These are phyloP conservation scores for Boeremia exigua DNA, from an alignment of 2,329 filamentous ascomycete species.

Conservation along the genomic window DNA sequence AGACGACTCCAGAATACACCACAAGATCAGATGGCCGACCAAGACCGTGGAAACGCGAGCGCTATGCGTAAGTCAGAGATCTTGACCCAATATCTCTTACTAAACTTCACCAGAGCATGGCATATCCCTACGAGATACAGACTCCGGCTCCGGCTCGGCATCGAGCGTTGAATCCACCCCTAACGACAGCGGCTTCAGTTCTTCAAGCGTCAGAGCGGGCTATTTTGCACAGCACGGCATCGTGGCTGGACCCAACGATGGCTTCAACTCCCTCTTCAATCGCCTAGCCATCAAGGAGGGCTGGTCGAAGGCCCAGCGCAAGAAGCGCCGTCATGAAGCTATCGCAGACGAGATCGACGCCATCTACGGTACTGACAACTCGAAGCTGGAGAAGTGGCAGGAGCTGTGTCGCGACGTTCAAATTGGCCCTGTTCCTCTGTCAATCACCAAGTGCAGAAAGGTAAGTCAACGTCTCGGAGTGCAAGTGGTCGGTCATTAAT, in stretches of 20 bases:
- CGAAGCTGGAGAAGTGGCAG: slow-evolving; percentile 29
- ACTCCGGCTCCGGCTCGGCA: not conserved
- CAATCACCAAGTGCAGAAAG: slow-evolving; percentile 35
- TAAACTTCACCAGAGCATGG: not conserved
- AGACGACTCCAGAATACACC: too few relatives aligned
- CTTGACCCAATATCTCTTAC: too few relatives aligned
- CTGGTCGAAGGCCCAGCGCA: slow-evolving; percentile 17
- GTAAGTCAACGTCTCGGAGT: slow-evolving; percentile 7
- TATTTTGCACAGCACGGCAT: slow-evolving; percentile 21
- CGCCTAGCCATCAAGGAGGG: slow-evolving; percentile 21
- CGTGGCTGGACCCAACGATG: slow-evolving; percentile 4
- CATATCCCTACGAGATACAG: not conserved
- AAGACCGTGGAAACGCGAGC: not conserved
- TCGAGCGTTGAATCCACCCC: slow-evolving; percentile 1
- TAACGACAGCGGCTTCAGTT: not conserved
- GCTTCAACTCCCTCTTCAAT: slow-evolving; percentile 20
- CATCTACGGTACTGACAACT: slow-evolving; percentile 16
- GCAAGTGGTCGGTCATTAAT: not conserved
- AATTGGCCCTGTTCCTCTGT: slow-evolving; percentile 17
- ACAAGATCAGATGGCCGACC: not conserved
- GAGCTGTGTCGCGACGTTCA: slow-evolving; percentile 26
- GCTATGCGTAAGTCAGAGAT: not conserved
- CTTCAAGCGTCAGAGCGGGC: not conserved
- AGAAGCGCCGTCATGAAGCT: slow-evolving; percentile 7
- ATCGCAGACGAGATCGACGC: slow-evolving; percentile 18